Conservation (phyloP, 768 basidiomycete species). For the Boletus pseudo-olivaceus region DNA sequence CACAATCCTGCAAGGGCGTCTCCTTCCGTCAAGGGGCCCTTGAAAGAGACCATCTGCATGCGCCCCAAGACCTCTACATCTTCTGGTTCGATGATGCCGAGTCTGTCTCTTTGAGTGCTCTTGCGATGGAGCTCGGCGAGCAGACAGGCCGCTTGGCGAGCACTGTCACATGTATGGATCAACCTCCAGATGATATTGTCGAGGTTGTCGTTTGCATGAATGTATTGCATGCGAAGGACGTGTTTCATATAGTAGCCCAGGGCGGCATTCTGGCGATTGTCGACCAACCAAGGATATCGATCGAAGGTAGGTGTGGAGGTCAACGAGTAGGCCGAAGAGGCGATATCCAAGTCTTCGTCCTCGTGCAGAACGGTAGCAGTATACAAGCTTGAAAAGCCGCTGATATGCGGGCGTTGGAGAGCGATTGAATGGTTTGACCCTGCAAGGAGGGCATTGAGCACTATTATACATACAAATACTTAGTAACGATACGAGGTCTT, state of each 20-base stretch:
- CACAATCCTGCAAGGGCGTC: conserved; percentile 80
- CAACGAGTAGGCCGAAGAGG: conserved; percentile 24
- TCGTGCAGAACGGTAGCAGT: conserved; percentile 1
- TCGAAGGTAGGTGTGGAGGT: neutral
- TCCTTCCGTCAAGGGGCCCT: conserved; percentile 43
- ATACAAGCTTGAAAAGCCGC: conserved; percentile 26
- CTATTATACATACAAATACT: conserved; percentile 62
- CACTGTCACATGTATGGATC: conserved; percentile 43
- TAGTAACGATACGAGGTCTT: conserved; percentile 71
- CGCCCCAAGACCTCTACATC: conserved; percentile 26
- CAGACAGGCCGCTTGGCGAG: conserved; percentile 58
- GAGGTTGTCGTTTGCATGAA: conserved; percentile 54
- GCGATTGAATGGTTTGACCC: conserved; percentile 34
- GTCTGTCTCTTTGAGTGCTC: conserved; percentile 25
- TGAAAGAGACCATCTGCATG: conserved; percentile 20
- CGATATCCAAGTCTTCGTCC: conserved; percentile 16
- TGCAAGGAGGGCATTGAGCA: conserved; percentile 62
- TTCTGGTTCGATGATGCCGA: conserved; percentile 17
- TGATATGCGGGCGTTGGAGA: conserved; percentile 29
- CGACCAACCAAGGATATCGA: conserved; percentile 13
- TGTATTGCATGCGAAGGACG: conserved; percentile 66
- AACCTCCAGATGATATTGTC: conserved; percentile 48
- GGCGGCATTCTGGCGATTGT: conserved; percentile 17
- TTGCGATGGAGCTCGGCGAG: conserved; percentile 57
- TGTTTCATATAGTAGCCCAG: conserved; percentile 52